A percentile compares a stretch with the other conserved stretches of the same genome.
Conservation (phyloP, 768 basidiomycete species). For the Leccinum olivaceopallidum region DNA sequence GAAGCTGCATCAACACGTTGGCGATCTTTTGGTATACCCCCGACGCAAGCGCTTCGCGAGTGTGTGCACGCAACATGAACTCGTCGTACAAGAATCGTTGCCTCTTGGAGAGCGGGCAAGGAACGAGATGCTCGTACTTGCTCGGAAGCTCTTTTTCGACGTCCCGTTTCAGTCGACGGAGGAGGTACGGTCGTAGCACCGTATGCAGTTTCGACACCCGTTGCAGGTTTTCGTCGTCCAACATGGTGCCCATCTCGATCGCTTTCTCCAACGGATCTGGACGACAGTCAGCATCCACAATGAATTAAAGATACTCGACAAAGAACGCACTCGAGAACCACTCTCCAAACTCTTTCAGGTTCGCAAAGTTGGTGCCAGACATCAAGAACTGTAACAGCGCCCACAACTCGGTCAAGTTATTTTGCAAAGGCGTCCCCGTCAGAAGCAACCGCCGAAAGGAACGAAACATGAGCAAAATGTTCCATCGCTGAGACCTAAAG, state of each 20-base stretch:
- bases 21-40: constrained; percentile 88
- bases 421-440: constrained; percentile 96
- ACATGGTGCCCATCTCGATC: constrained; percentile 75
- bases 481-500: constrained; percentile 93
- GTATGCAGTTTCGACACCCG: constrained; percentile 88
- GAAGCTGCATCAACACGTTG: constrained; percentile 97
- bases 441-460: constrained; percentile 84
- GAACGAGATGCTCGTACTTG: constrained; percentile 88
- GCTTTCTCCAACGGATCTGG: constrained; percentile 94
- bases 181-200: constrained; percentile 93
- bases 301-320: not conserved
- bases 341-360: constrained; percentile 89
- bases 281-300: not conserved
- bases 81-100: constrained; percentile 97
- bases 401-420: constrained; percentile 96
- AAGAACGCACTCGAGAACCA: constrained; percentile 89
- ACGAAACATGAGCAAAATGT: constrained; percentile 84
- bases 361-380: constrained; percentile 86
- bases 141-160: constrained; percentile 95
- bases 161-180: constrained; percentile 96
- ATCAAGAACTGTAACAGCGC: constrained; percentile 93
- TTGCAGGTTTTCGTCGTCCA: constrained; percentile 83
- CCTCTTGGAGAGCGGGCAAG: constrained; percentile 86
- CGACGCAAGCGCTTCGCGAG: constrained; percentile 76
- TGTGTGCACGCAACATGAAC: constrained; percentile 89